Base-by-base conservation (phyloP, 495 filamentous ascomycete species). In the Podospora comata region DNA sequence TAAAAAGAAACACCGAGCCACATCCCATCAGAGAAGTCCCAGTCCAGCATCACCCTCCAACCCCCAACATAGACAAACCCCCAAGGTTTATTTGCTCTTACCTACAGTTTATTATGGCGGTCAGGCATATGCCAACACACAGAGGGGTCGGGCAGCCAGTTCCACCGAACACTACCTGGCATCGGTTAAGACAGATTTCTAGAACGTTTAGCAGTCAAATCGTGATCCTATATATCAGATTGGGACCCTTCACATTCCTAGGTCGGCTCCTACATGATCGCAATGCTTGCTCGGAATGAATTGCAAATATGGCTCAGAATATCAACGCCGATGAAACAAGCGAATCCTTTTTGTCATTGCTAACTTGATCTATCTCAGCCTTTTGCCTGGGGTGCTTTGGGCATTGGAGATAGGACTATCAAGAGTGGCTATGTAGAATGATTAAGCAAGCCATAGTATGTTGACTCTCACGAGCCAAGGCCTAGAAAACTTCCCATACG, bases 41-140 rank as follows among this genome's bases (percentile, higher is more conserved):
- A 48, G 39, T 48, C 15, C 9, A 48, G 39, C 6, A 48, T 13
- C 15, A 11, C 39, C 39, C 39, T 48, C 39, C 39, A 48, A 11
- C 39, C 39, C 39, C 39, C 39, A 48, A 48, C 39, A 6, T 48
- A 13, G 0, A 11, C 32, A 39, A 48, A 48, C 39, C 39, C 39
- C 39, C 39, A 48, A 48, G 39, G 39, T 48, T 48, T 48, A 13
- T 48, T 48, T 48, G 39, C 39, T 48, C 39, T 48, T 48, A 48
- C 39, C 39, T 48, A 48, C 39, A 48, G 39, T 48, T 48, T 48
- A 59, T 23, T 59, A 59, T 59, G 56, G 56, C 56, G 39, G 39
- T 48, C 39, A 48, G 39, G 39, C 39, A 11, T 48, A 48, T 48
- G 39, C 15, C 39, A 48, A 11, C 39, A 16, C 7, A 48, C 23